A percentile compares a stretch with the other conserved stretches of the same genome.
Conservation (phyloP, 2,329 filamentous ascomycete species). For the Xenosphaeropsis pyriputrescens region DNA sequence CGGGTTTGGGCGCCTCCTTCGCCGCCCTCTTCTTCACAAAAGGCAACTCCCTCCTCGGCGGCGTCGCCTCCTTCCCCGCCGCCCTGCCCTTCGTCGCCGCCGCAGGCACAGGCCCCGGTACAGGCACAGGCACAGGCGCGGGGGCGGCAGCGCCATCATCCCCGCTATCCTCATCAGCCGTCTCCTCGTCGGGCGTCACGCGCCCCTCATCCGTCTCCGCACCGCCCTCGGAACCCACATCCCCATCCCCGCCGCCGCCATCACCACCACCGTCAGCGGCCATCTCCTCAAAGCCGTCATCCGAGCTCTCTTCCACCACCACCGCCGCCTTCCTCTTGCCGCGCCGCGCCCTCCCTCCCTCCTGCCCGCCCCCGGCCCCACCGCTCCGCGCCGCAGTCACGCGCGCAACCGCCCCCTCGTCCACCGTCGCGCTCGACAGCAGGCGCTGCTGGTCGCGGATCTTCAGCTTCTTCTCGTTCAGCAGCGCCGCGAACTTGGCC, state of each 20-base stretch:
- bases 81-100: not conserved
- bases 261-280: slow-evolving; percentile 25
- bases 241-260: slow-evolving; percentile 10
- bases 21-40: slow-evolving; percentile 20
- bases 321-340: slow-evolving; percentile 6
- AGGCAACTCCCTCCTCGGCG: slow-evolving; percentile 26
- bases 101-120: not conserved
- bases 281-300: slow-evolving; percentile 34
- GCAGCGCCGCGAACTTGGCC: slow-evolving; percentile 52
- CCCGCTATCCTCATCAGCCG: not conserved
- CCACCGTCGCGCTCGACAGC: slow-evolving; percentile 21
- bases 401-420: slow-evolving; percentile 8
- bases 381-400: too few relatives aligned
- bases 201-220: slow-evolving; percentile 4
- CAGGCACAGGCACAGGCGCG: not conserved
- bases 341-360: slow-evolving; percentile 28
- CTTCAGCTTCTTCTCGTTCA: slow-evolving; percentile 71
- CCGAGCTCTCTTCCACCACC: slow-evolving; percentile 23
- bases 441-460: slow-evolving; percentile 59
- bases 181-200: not conserved
- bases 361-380: slow-evolving; percentile 1
- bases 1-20: slow-evolving; percentile 9
- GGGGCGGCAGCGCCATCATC: not conserved
- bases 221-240: slow-evolving; percentile 6
- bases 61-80: slow-evolving; percentile 14